These are phyloP conservation scores for Daldinia eschscholtzii DNA, from an alignment of 2,329 filamentous ascomycete species.

Conservation along the genomic window DNA sequence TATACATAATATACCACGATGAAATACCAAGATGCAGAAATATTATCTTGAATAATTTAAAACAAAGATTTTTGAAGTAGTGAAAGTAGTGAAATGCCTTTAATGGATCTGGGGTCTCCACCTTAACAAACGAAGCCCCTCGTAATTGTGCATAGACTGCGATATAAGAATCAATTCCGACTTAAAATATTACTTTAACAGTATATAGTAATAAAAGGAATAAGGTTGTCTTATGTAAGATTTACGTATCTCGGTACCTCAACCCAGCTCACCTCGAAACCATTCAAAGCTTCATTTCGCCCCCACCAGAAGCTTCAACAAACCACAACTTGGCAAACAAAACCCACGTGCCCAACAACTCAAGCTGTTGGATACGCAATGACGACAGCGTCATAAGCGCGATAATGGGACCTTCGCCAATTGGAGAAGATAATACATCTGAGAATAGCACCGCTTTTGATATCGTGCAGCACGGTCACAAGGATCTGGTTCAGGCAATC, in stretches of 20 bases:
- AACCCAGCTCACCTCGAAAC: neutral
- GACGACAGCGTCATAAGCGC: conserved; percentile 16
- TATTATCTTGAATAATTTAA: neutral
- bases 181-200: neutral
- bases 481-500: conserved; percentile 84
- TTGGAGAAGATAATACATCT: conserved; percentile 40
- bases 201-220: neutral
- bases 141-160: neutral
- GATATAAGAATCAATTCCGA: neutral
- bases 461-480: conserved; percentile 79
- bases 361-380: conserved; percentile 19
- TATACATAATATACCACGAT: neutral
- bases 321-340: neutral
- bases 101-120: neutral
- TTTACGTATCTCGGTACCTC: neutral
- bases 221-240: neutral
- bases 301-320: neutral
- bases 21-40: neutral
- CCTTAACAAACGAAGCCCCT: neutral
- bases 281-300: conserved; percentile 3
- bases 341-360: neutral
- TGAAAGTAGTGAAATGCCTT: neutral
- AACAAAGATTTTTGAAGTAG: neutral
- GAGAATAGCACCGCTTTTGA: conserved; percentile 64
- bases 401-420: conserved; percentile 44